Base-by-base conservation (phyloP, 2,329 filamentous ascomycete species). In the Escovopsis sp. region DNA sequence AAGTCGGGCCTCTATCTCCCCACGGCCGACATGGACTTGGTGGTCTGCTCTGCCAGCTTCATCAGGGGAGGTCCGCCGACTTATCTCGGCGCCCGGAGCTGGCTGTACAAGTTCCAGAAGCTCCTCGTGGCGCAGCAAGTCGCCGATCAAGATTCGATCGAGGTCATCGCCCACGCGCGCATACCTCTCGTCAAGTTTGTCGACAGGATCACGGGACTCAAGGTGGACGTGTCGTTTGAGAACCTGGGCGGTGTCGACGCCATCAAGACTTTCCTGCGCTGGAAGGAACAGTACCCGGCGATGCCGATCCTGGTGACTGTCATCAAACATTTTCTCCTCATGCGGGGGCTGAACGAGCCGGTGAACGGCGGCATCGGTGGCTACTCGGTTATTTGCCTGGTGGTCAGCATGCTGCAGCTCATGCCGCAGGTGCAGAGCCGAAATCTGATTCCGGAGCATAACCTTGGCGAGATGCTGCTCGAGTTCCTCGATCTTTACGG, bases 181-280 rank as follows among this genome's bases (percentile, higher is more conserved):
- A 87, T 98, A 3, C 90, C 90, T 0, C 73, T 98, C 36, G 73
- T 96, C 57, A 98, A 98, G 55, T 96, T 83, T 49, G 69, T 84
- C 31, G 90, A 98, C 50, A 66, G 62, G 36, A 49, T 69, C 35
- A 94, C 87, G 2, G 77, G 76, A 11, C 63, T 98, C 35, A 83
- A 81, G 45, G 80, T 96, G 11, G 90, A 98, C 52, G 71, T 98
- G 11, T 96, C 87, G 0, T 94, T 98, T 51, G 88, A 98, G 58
- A 96, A 94, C 50, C 59, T 78, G 26, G 83, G 80, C 29, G 90
- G 90, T 10, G 61, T 94, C 9, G 59, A 70, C 14, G 88, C 90
- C 3, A 79, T 90, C 48, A 61, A 76, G 14, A 94, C 85, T 0
- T 94, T 94, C 52, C 57, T 75, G 36, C 55, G 63, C 0, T 98